These are phyloP conservation scores for Nigrospora sphaerica DNA, from an alignment of 2,329 filamentous ascomycete genomes.

Conservation along the genomic window DNA sequence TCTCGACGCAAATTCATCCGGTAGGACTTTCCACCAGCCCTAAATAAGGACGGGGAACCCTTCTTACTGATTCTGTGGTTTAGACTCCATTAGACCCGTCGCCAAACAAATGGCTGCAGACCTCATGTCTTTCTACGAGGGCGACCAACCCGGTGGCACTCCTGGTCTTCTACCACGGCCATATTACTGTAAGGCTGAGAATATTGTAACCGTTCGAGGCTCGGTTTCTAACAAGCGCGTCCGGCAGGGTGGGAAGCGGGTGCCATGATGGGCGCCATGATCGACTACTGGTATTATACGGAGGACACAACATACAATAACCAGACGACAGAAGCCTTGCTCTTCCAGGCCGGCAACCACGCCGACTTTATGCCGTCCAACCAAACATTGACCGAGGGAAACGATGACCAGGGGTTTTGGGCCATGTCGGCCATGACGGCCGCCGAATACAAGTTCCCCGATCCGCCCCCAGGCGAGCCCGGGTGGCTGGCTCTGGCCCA, in stretches of 20 bases:
- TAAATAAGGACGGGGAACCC: background rate
- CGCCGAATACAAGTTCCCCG: slow-evolving; percentile 60
- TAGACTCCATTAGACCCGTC: slow-evolving; percentile 43
- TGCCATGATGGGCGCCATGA: slow-evolving; percentile 61
- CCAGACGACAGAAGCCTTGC: slow-evolving; percentile 58
- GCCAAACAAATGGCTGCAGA: slow-evolving; percentile 45
- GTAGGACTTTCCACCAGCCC: slow-evolving; percentile 7
- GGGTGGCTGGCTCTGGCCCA: slow-evolving; percentile 68
- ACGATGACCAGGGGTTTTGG: slow-evolving; percentile 74
- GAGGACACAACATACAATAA: slow-evolving; percentile 66
- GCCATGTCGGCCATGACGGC: slow-evolving; percentile 63
- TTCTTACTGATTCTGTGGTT: slow-evolving; percentile 2
- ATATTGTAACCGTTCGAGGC: background rate
- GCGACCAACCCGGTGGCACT: slow-evolving; percentile 40
- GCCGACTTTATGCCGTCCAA: slow-evolving; percentile 73
- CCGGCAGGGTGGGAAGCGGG: slow-evolving; percentile 64
- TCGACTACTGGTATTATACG: slow-evolving; percentile 84
- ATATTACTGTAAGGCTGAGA: slow-evolving; percentile 42
- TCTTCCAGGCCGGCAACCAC: slow-evolving; percentile 67
- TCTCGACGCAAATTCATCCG: slow-evolving; percentile 16
- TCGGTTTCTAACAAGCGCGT: slow-evolving; percentile 3
- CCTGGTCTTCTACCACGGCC: slow-evolving; percentile 45
- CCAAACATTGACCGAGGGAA: slow-evolving; percentile 61
- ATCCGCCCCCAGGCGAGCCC: slow-evolving; percentile 49
- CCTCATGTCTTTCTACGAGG: slow-evolving; percentile 40